Evolutionary conservation across 495 filamentous ascomycete genomes (phyloP).

Genomic region (Echria macrotheca): DNA sequence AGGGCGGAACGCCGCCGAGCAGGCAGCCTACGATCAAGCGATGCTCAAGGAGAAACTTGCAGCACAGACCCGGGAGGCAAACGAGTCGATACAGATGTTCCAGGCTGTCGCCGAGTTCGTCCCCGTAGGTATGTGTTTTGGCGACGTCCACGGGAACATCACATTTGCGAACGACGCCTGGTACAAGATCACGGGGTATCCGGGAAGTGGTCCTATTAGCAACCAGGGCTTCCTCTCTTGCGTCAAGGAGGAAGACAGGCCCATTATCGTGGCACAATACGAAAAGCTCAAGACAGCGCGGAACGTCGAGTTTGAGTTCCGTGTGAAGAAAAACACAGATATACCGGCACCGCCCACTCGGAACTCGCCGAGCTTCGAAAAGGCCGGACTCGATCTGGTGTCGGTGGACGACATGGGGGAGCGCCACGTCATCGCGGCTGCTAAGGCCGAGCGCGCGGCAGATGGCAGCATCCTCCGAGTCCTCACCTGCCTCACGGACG

Average conservation of each 20-base stretch:
- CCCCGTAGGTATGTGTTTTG: conserved; percentile 64
- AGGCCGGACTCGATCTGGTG: conserved; percentile 30
- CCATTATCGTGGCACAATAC: conserved; percentile 26
- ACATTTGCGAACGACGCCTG: conserved; percentile 64
- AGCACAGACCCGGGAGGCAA: conserved; percentile 53
- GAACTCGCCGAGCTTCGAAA: conserved; percentile 40
- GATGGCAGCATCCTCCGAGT: conserved; percentile 36
- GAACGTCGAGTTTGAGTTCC: conserved; percentile 38
- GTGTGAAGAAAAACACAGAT: conserved; percentile 26
- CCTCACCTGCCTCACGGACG: conserved; percentile 42
- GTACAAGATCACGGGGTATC: conserved; percentile 36
- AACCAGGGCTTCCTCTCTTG: conserved; percentile 32
- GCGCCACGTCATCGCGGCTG: conserved; percentile 33
- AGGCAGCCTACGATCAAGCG: conserved; percentile 55
- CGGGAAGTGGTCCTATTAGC: conserved; percentile 21
- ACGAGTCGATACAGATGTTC: conserved; percentile 60
- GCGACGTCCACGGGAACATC: conserved; percentile 51
- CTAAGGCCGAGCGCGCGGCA: conserved; percentile 35
- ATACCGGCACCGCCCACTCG: conserved; percentile 22
- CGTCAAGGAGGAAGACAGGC: conserved; percentile 36
- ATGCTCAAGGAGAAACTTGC: conserved; percentile 57
- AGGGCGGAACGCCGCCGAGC: conserved; percentile 51
- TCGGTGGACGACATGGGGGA: conserved; percentile 26
- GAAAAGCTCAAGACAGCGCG: conserved; percentile 30
- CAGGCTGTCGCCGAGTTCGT: conserved; percentile 63